These are phyloP conservation scores for Leccinum disarticulatum DNA, from an alignment of 768 basidiomycete species.

Conservation along the genomic window DNA sequence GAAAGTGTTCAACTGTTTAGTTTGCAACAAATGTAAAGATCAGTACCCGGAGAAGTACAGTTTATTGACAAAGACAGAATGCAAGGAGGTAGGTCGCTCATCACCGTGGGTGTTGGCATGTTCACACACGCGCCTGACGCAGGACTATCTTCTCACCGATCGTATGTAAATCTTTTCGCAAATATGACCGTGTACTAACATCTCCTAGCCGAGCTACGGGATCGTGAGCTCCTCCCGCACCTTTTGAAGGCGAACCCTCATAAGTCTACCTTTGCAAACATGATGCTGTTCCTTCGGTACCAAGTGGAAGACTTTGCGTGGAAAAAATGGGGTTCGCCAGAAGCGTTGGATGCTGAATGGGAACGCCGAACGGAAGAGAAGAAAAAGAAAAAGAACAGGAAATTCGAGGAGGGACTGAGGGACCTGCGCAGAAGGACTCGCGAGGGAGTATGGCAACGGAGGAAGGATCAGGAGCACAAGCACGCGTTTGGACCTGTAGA, in stretches of 20 bases:
- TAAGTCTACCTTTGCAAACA: slow-evolving; percentile 93
- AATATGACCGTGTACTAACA: not conserved
- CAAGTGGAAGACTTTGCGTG: slow-evolving; percentile 97
- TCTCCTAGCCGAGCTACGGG: slow-evolving; percentile 81
- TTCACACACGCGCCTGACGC: slow-evolving; percentile 5
- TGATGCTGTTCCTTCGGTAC: slow-evolving; percentile 95
- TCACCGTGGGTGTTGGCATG: not conserved
- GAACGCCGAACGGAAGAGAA: slow-evolving; percentile 76
- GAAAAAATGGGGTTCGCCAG: slow-evolving; percentile 96
- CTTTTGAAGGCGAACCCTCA: slow-evolving; percentile 93
- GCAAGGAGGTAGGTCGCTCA: slow-evolving; percentile 70
- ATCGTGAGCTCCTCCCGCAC: slow-evolving; percentile 90
- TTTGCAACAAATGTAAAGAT: slow-evolving; percentile 91
- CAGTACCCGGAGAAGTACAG: slow-evolving; percentile 90
- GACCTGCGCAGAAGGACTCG: slow-evolving; percentile 84
- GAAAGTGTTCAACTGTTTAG: slow-evolving; percentile 79
- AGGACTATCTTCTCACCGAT: slow-evolving; percentile 96
- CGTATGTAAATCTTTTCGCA: slow-evolving; percentile 45
- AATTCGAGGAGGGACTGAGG: slow-evolving; percentile 87
- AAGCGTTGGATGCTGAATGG: slow-evolving; percentile 87
- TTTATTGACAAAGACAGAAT: slow-evolving; percentile 96
- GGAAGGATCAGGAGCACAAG: slow-evolving; percentile 84
- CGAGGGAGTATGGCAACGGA: slow-evolving; percentile 86
- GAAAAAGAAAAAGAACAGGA: slow-evolving; percentile 87
- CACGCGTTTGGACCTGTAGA: slow-evolving; percentile 75